A percentile compares a stretch with the other conserved stretches of the same genome.
Conservation (phyloP, 768 basidiomycete genomes). For the Cubamyces sp. region DNA sequence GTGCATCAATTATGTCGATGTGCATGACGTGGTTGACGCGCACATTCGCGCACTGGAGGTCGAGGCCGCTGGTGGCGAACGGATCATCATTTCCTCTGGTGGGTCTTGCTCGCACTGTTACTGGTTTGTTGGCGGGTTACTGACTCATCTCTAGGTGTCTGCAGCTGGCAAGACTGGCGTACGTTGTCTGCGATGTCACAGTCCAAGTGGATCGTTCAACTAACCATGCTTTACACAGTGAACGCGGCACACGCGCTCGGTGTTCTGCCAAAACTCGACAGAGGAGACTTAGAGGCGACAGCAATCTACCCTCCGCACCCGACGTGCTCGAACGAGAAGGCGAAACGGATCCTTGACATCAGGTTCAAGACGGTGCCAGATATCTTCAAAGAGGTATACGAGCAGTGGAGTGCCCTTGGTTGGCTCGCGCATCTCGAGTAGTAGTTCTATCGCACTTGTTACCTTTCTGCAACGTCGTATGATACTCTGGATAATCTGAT, state of each 20-base stretch:
- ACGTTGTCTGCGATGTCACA: background rate
- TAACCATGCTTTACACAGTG: conserved; percentile 8
- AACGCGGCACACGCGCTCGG: conserved; percentile 10
- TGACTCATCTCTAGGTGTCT: background rate
- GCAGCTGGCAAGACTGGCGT: conserved; percentile 28
- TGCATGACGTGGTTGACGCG: conserved; percentile 38
- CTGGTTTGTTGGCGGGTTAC: background rate
- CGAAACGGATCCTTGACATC: conserved; percentile 44
- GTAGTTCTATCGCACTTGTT: too few species aligned
- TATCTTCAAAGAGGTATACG: conserved; percentile 43
- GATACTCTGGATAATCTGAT: too few species aligned
- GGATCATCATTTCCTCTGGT: conserved; percentile 43
- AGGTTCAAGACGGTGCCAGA: conserved; percentile 46
- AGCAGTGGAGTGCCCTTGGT: conserved; percentile 46
- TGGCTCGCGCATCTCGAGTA: conserved; percentile 26
- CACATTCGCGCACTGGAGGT: conserved; percentile 36
- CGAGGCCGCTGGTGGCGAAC: conserved; percentile 41
- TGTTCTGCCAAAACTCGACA: background rate
- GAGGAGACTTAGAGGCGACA: background rate
- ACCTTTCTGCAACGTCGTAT: too few species aligned
- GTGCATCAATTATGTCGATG: conserved; percentile 36
- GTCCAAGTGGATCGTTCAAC: background rate
- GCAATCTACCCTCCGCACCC: background rate
- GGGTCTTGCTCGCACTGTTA: background rate
- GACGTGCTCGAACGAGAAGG: conserved; percentile 35